phyloP scores from a whole-genome alignment of 176 grass and related monocot genomes.

The Olyra latifolia region DNA sequence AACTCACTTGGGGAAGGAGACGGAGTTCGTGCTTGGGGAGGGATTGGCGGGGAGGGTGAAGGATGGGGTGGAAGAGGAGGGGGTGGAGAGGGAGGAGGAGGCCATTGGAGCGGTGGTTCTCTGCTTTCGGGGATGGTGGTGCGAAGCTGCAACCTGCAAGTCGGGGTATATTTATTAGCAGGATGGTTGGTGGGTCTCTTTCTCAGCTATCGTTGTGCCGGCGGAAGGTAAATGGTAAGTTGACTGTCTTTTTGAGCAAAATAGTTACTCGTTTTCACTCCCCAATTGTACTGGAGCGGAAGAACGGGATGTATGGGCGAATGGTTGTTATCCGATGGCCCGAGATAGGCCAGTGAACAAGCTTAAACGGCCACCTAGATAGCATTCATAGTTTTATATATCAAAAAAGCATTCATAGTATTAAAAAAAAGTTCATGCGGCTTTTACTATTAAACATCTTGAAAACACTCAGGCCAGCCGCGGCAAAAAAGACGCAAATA shows the following conservation, averaged over 20 bases:
- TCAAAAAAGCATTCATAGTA: no score
- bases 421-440: no score
- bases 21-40: background rate
- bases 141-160: background rate
- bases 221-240: background rate
- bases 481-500: no score
- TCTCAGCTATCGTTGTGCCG: background rate
- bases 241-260: no score
- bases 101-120: slow-evolving; percentile 26
- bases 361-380: no score
- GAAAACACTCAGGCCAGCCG: no score
- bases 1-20: slow-evolving; percentile 63
- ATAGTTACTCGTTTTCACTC: background rate
- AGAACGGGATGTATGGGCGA: no score
- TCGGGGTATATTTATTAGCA: slow-evolving; percentile 7
- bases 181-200: slow-evolving; percentile 33
- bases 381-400: no score
- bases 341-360: no score
- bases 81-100: slow-evolving; percentile 14
- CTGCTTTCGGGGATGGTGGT: slow-evolving; percentile 6
- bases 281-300: background rate
- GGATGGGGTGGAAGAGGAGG: slow-evolving; percentile 7
- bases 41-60: slow-evolving; percentile 16
- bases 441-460: no score
- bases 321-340: no score